A percentile compares a stretch with the other conserved stretches of the same genome.
Evolutionary conservation across 176 grass and related monocot species (phyloP).

Genomic region (Aegilops umbellulata): DNA sequence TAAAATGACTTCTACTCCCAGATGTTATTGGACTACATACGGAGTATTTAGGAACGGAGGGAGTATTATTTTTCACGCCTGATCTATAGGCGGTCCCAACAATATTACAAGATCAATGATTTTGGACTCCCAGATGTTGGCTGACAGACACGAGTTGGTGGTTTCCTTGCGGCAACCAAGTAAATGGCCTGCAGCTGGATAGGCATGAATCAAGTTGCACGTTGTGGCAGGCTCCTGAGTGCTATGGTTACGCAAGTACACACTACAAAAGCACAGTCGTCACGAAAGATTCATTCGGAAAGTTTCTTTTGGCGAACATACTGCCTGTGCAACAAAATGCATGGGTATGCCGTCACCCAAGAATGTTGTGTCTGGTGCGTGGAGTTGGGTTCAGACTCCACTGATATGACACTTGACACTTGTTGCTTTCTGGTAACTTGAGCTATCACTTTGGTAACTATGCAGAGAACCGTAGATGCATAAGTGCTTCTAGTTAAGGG

Average conservation of each 20-base stretch:
- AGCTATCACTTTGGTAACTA: background rate
- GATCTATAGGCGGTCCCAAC: too few species aligned
- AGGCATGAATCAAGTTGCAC: background rate
- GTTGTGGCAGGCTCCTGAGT: background rate
- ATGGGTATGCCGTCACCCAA: background rate
- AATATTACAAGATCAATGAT: background rate
- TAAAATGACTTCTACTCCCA: too few species aligned
- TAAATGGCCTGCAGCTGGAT: background rate
- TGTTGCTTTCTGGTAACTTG: constrained; percentile 27
- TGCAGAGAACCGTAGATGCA: background rate
- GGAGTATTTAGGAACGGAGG: too few species aligned
- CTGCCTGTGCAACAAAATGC: constrained; percentile 7
- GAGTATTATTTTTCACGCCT: too few species aligned
- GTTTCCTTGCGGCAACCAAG: constrained; percentile 19
- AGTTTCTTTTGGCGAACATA: background rate
- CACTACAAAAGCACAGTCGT: background rate
- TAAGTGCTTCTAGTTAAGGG: background rate
- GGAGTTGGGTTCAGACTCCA: constrained; percentile 36
- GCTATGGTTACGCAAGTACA: constrained; percentile 18
- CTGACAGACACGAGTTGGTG: background rate
- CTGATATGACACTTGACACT: background rate
- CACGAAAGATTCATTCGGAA: constrained; percentile 25
- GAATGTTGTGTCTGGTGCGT: background rate
- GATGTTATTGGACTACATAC: too few species aligned
- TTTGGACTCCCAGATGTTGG: background rate